A percentile compares a stretch with the other conserved stretches of the same genome.
Evolutionary conservation across 176 grass and related monocot species (phyloP).

Genomic region (Alopecurus myosuroides): DNA sequence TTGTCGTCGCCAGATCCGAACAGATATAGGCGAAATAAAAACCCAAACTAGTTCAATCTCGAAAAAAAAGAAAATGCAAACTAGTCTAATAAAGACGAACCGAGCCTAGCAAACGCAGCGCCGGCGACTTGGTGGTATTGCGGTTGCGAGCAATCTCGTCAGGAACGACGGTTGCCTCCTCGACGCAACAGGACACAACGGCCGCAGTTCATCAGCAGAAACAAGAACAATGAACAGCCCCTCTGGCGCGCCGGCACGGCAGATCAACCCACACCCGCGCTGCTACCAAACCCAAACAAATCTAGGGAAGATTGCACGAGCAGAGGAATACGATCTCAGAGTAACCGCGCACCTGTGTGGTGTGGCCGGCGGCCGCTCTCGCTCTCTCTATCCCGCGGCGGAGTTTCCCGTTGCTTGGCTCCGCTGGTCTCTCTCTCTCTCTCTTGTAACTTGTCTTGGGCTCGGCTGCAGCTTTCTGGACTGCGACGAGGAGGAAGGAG

Average conservation of each 20-base stretch:
- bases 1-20: not conserved
- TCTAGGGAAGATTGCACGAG: not conserved
- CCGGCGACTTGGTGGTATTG: not conserved
- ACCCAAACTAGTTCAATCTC: not conserved
- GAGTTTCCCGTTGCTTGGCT: constrained; percentile 25
- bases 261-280: not conserved
- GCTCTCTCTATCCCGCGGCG: not conserved
- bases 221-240: not conserved
- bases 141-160: not conserved
- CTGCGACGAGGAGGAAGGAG: constrained; percentile 28
- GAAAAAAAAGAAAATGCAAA: not conserved
- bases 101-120: not conserved
- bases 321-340: no score
- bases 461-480: not conserved
- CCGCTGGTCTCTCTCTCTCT: no score
- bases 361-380: constrained; percentile 7
- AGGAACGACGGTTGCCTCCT: not conserved
- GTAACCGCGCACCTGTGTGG: not conserved
- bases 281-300: not conserved
- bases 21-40: not conserved
- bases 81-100: not conserved
- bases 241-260: not conserved
- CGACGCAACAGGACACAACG: not conserved
- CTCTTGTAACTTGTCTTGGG: no score
- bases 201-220: not conserved